Base-by-base conservation (phyloP, 768 basidiomycete species). In the Trametes cubensis region DNA sequence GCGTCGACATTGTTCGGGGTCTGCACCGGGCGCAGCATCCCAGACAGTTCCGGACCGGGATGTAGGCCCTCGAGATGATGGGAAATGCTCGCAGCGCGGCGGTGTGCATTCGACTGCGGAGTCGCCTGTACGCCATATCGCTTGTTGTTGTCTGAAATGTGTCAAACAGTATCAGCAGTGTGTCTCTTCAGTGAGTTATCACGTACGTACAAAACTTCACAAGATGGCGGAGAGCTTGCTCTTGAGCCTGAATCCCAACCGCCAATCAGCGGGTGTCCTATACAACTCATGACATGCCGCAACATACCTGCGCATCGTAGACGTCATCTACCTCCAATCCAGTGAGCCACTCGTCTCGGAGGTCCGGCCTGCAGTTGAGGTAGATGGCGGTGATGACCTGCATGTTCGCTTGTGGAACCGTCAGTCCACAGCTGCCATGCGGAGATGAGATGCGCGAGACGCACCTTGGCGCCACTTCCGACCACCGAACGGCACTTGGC, bases 341-440 rank as follows among this genome's bases (percentile, higher is more conserved):
- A 14, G 94, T 90, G 44, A 99, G 81, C 97, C 97, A 99, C 70
- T 98, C 97, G 74, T 99, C 97, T 20, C 96, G 85, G 44, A 99
- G 81, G 71, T 98, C 96, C 8, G 97, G 97, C 55, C 97, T 84
- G 72, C 95, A 98, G 70, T 98, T 97, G 60, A 98, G 80, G 74
- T 99, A 99, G 66, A 99, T 98, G 18, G 95, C 88, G 10, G 97
- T 99, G 68, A 99, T 98, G 58, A 98, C 92, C 77, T 99, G 98
- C 97, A 99, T 99, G 74, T 98, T 99, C 21, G 94, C 96, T 98
- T 70, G 15, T 41, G 54, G 39, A 41, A 1, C 20, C 17, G 49
- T 59, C 58, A 42, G 55, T 60, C 49, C 13, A 30, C 28, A 51
- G 49, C 42, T 58, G 48, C 62, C 53, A 34, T 39, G 41, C 38